Evolutionary conservation across 2,329 filamentous ascomycete genomes (phyloP), one percentile per base, ranked within the genome.

Genomic region (Microdochium bolleyi): DNA sequence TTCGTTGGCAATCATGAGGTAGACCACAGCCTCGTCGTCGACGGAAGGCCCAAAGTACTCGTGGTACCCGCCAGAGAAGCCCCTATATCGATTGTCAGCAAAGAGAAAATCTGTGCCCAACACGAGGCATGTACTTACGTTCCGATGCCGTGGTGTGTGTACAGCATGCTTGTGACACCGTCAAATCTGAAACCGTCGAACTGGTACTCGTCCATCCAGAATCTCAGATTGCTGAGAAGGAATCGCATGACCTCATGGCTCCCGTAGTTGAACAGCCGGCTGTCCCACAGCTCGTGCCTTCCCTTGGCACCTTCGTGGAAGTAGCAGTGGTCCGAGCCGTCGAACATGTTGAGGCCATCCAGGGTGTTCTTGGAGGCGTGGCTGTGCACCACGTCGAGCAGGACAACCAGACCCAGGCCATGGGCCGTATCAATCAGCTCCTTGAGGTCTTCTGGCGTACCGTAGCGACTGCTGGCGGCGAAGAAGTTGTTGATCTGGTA

Each of bases 401-500:
- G 79, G 11, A 99, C 90, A 0, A 89, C 88, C 58, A 99, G 83
- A 0, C 94, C 94, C 77, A 99, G 73, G 55, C 89, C 81, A 64
- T 99, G 94, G 3, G 94, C 94, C 2, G 89, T 95, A 65, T 99
- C 94, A 58, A 99, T 89, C 49, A 99, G 80, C 76, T 97, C 92
- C 70, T 96, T 99, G 60, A 99, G 77, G 37, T 97, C 94, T 64
- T 99, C 94, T 0, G 94, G 94, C 1, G 85, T 82, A 44, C 94
- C 94, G 65, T 96, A 99, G 57, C 94, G 85, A 69, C 92, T 97
- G 70, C 92, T 96, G 13, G 92, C 92, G 25, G 94, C 94, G 63
- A 97, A 99, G 77, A 99, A 99, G 71, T 88, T 96, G 76, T 97
- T 99, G 73, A 99, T 84, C 71, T 99, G 94, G 70, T 99, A 99